phyloP scores from a whole-genome alignment of 768 basidiomycete species.

The Phlebiopsis gigantea region DNA sequence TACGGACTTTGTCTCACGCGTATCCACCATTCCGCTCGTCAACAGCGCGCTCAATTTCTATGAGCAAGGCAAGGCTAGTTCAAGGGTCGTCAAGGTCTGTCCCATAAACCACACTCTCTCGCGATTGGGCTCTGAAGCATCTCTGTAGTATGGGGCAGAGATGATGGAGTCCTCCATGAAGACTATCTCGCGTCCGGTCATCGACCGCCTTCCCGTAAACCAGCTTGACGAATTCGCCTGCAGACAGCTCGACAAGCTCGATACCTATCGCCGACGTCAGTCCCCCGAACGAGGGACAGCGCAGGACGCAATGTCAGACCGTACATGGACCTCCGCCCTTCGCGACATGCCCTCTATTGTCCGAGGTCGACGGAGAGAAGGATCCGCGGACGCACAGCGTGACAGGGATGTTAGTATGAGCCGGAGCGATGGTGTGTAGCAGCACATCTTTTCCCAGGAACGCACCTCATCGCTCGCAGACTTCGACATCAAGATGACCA shows the following conservation, averaged over 20 bases:
- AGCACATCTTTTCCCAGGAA: neutral
- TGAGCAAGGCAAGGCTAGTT: slow-evolving; percentile 79
- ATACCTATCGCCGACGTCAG: slow-evolving; percentile 19
- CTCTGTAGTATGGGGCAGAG: slow-evolving; percentile 73
- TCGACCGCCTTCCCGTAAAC: slow-evolving; percentile 70
- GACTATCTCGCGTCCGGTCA: slow-evolving; percentile 75
- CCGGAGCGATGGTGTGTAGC: slow-evolving; percentile 10
- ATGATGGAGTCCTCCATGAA: slow-evolving; percentile 84
- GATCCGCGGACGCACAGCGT: neutral
- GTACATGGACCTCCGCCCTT: slow-evolving; percentile 12
- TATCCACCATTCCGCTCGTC: slow-evolving; percentile 68
- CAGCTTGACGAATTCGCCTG: slow-evolving; percentile 86
- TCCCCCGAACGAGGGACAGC: slow-evolving; percentile 11
- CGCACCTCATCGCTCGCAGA: neutral
- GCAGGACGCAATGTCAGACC: neutral
- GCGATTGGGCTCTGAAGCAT: no score
- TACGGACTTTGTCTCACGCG: slow-evolving; percentile 44
- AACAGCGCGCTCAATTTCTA: slow-evolving; percentile 69
- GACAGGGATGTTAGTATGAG: slow-evolving; percentile 14
- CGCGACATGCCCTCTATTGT: slow-evolving; percentile 8
- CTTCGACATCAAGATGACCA: neutral
- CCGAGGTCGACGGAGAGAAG: slow-evolving; percentile 4
- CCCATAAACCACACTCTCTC: neutral
- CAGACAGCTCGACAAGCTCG: slow-evolving; percentile 68
- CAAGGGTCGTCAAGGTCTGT: slow-evolving; percentile 77